Evolutionary conservation across 2,329 filamentous ascomycete genomes (phyloP), one percentile per base, ranked within the genome.

Genomic region (Daldinia sp.): DNA sequence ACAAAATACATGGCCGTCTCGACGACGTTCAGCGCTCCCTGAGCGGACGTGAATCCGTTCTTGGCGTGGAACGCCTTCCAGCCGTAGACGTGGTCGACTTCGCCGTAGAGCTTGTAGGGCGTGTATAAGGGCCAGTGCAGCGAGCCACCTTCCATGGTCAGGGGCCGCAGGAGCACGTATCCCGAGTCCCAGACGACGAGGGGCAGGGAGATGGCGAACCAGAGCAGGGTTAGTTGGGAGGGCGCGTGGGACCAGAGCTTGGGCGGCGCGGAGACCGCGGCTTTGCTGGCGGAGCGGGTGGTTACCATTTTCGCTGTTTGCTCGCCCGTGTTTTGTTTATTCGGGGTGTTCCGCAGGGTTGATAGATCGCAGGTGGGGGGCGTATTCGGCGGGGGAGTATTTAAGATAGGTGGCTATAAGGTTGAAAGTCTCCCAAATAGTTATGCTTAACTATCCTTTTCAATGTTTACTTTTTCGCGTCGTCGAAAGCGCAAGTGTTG

Each of bases 61-160:
- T 82, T 76, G 13, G 82, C 82, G 63, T 91, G 79, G 75, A 85
- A 92, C 3, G 90, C 89, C 70, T 89, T 88, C 81, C 85, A 89
- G 37, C 93, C 92, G 79, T 97, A 97, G 29, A 94, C 82, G 76
- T 93, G 82, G 77, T 97, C 93, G 68, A 96, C 82, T 51, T 83
- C 80, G 59, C 90, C 91, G 79, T 97, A 96, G 1, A 96, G 85
- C 72, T 85, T 86, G 78, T 97, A 97, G 0, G 91, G 92, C 27
- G 78, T 80, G 85, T 87, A 97, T 39, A 96, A 71, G 1, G 91
- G 90, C 79, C 79, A 81, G 79, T 96, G 91, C 53, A 90, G 80
- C 47, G 77, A 78, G 13, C 93, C 93, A 69, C 92, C 91, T 0
- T 89, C 87, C 91, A 97, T 95, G 59, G 88, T 91, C 76, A 89